These are phyloP conservation scores for Acanthamoeba lugdunensis DNA, from an alignment of 208 protist genomes.

Conservation along the genomic window DNA sequence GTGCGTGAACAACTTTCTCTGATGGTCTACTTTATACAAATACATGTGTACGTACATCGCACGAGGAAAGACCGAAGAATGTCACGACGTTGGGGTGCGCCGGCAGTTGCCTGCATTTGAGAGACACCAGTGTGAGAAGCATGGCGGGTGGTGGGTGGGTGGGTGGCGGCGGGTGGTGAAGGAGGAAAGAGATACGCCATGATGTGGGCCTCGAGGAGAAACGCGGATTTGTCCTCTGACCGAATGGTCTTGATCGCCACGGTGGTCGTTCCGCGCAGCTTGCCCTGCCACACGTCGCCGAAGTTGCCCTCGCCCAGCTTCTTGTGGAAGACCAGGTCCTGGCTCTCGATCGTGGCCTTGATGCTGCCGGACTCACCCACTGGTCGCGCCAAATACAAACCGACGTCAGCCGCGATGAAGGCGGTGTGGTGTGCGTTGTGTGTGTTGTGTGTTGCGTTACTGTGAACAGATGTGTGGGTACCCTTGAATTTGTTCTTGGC, in stretches of 20 bases:
- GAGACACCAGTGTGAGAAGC: background rate
- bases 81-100: slow-evolving; percentile 68
- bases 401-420: too few species aligned
- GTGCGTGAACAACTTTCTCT: background rate
- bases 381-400: background rate
- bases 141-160: background rate
- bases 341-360: slow-evolving; percentile 10
- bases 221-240: slow-evolving; percentile 27
- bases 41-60: background rate
- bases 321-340: slow-evolving; percentile 44
- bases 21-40: background rate
- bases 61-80: slow-evolving; percentile 47
- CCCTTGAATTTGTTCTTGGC: slow-evolving; percentile 57
- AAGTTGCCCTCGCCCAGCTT: slow-evolving; percentile 68
- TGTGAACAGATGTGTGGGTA: background rate
- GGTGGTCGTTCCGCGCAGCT: slow-evolving; percentile 51
- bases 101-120: slow-evolving; percentile 31
- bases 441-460: too few species aligned
- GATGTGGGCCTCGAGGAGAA: slow-evolving; percentile 69
- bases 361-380: background rate
- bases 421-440: too few species aligned
- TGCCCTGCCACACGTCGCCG: slow-evolving; percentile 67
- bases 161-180: background rate
- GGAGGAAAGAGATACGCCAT: slow-evolving; percentile 22
- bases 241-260: slow-evolving; percentile 70